A percentile compares a stretch with the other conserved stretches of the same genome.
These are phyloP conservation scores for Lithospermum erythrorhizon DNA, from an alignment of 257 asterid genomes.

Conservation along the genomic window DNA sequence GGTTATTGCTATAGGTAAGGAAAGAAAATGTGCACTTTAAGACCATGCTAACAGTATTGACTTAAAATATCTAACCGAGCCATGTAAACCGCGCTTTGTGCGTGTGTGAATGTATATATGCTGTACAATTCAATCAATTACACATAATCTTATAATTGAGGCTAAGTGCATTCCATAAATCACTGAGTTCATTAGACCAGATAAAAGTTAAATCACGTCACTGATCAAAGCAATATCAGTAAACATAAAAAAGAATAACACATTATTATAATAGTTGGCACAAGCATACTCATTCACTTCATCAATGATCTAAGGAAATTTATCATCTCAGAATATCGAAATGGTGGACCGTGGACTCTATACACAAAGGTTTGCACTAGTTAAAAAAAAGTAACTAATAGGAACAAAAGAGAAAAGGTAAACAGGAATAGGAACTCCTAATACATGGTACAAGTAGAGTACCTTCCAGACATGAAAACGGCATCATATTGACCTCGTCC, in stretches of 20 bases:
- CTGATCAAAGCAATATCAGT: too few species aligned
- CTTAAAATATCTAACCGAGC: not conserved
- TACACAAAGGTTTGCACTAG: not conserved
- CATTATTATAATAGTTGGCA: too few species aligned
- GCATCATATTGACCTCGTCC: slow-evolving; percentile 84
- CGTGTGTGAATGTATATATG: too few species aligned
- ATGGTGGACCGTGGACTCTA: not conserved
- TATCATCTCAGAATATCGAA: not conserved
- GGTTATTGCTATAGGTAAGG: not conserved
- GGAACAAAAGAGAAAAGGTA: not conserved
- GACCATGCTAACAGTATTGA: not conserved
- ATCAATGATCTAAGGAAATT: not conserved
- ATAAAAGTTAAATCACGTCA: too few species aligned
- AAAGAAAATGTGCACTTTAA: not conserved
- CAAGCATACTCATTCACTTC: not conserved
- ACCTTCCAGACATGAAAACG: slow-evolving; percentile 98
- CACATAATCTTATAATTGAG: too few species aligned
- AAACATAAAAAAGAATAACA: too few species aligned
- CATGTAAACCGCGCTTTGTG: too few species aligned
- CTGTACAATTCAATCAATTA: too few species aligned
- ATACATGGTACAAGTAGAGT: slow-evolving; percentile 3
- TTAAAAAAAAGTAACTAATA: too few species aligned
- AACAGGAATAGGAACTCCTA: not conserved
- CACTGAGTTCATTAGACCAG: too few species aligned
- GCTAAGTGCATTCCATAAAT: too few species aligned